Base-by-base conservation (phyloP, 352 stramenopile species). In the Phytophthora europaea region DNA sequence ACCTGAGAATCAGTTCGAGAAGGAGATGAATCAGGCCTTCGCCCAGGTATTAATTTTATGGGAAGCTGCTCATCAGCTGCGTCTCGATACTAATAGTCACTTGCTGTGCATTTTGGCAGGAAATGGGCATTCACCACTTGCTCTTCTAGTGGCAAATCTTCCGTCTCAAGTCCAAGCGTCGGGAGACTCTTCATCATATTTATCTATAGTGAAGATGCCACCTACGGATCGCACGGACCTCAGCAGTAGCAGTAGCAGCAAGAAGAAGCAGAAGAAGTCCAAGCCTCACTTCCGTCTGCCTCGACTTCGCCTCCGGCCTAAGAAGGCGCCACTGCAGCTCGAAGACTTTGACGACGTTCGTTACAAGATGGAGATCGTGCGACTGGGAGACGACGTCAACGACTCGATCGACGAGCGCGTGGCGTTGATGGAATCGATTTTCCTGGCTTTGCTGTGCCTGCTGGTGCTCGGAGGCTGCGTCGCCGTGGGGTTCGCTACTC, bases 311-410 rank as follows among this genome's bases (percentile, higher is more conserved):
- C 67, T 73, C 18, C 60, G 60, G 12, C 16, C 70, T 20, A 65
- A 76, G n/a, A 58, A 71, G 51, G 23, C 26, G 9, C 66, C 45
- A 9, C 73, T 93, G 22, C 70, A 72, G 6, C 79, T 79, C n/a
- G 84, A 90, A 20, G 84, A 94, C 67, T 91, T 94, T 67, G 78
- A 89, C 54, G 82, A 86, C 65, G 75, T 90, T 48, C 75, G 83
- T 43, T 91, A 94, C 78, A 84, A 78, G 68, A 76, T 89, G 33
- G 84, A 92, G 70, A 75, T 85, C 22, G 80, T 90, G 40, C 82
- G 74, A 10, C 47, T 88, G 16, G 57, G 52, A 18, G 71, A 70
- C 18, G 45, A 52, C 47, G 31, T 28, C n/a, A 45, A 62, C 13
- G 31, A 73, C 50, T 48, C 51, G 31, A 47, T 36, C 18, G 55